phyloP scores from a whole-genome alignment of 345 rosid genomes.

The Populus tremula region DNA sequence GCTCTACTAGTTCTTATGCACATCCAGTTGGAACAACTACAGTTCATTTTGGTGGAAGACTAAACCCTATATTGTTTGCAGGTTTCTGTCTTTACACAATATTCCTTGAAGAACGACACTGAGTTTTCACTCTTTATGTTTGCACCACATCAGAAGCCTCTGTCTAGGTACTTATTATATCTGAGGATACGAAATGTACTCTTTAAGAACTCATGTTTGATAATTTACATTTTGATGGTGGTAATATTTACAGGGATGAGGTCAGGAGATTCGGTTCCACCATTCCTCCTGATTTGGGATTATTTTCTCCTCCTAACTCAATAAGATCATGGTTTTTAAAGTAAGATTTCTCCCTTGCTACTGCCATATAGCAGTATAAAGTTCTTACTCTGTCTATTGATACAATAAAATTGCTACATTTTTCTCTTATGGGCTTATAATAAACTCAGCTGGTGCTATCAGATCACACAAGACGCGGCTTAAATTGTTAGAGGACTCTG shows the following conservation, averaged over 20 bases:
- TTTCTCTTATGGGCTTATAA: background rate
- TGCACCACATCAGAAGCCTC: slow-evolving; percentile 58
- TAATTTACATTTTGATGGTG: slow-evolving; percentile 12
- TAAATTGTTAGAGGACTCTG: slow-evolving; percentile 49
- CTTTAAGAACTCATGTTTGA: slow-evolving; percentile 6
- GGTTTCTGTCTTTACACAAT: slow-evolving; percentile 71
- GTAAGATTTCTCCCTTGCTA: slow-evolving; percentile 37
- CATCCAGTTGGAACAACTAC: background rate
- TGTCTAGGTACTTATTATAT: slow-evolving; percentile 48
- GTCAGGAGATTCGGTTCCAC: slow-evolving; percentile 39
- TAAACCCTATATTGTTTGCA: slow-evolving; percentile 37
- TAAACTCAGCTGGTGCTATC: slow-evolving; percentile 12
- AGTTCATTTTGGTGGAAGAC: slow-evolving; percentile 3
- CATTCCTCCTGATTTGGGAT: slow-evolving; percentile 64
- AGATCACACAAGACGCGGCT: slow-evolving; percentile 67
- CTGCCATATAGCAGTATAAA: slow-evolving; percentile 3
- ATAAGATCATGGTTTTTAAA: slow-evolving; percentile 68
- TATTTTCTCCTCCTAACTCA: slow-evolving; percentile 63
- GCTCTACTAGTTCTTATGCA: background rate
- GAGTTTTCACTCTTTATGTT: slow-evolving; percentile 55
- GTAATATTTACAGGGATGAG: slow-evolving; percentile 58
- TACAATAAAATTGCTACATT: background rate
- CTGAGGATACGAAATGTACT: slow-evolving; percentile 22
- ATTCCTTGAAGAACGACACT: slow-evolving; percentile 73
- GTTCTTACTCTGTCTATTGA: background rate